A percentile compares a stretch with the other conserved stretches of the same genome.
Conservation (phyloP, 2,329 filamentous ascomycete species). For the Zymoseptoria ardabiliae region DNA sequence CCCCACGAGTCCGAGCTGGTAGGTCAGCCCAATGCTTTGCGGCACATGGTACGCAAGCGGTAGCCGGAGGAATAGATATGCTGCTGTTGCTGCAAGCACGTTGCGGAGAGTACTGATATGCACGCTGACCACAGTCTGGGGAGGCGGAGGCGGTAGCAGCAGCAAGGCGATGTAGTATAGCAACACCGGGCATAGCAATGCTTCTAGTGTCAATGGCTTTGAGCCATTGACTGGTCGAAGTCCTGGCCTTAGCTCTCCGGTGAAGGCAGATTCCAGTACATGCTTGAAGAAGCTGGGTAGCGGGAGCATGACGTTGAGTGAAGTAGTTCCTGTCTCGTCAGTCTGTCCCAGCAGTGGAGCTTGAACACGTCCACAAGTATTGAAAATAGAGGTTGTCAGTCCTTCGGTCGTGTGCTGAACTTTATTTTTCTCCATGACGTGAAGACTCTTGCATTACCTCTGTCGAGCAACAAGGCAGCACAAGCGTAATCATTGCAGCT, state of each 20-base stretch:
- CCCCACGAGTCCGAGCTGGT: conserved; percentile 39
- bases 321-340: background rate
- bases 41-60: conserved; percentile 38
- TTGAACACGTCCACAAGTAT: background rate
- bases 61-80: conserved; percentile 36
- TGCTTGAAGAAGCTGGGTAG: conserved; percentile 18
- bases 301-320: conserved; percentile 1
- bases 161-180: conserved; percentile 38
- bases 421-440: conserved; percentile 8
- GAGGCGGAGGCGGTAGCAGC: conserved; percentile 35
- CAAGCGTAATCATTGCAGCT: no score
- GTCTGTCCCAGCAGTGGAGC: background rate
- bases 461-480: no score
- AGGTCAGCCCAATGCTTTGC: conserved; percentile 40
- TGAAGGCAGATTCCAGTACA: conserved; percentile 14
- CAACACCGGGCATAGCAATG: conserved; percentile 34
- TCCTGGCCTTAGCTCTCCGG: conserved; percentile 30
- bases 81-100: conserved; percentile 32
- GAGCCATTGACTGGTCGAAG: conserved; percentile 37
- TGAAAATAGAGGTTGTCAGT: background rate
- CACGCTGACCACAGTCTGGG: conserved; percentile 27
- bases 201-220: conserved; percentile 33
- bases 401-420: conserved; percentile 2
- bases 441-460: background rate
- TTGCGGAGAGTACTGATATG: conserved; percentile 31